phyloP scores from a whole-genome alignment of 768 basidiomycete species.

The Mycena rosella region DNA sequence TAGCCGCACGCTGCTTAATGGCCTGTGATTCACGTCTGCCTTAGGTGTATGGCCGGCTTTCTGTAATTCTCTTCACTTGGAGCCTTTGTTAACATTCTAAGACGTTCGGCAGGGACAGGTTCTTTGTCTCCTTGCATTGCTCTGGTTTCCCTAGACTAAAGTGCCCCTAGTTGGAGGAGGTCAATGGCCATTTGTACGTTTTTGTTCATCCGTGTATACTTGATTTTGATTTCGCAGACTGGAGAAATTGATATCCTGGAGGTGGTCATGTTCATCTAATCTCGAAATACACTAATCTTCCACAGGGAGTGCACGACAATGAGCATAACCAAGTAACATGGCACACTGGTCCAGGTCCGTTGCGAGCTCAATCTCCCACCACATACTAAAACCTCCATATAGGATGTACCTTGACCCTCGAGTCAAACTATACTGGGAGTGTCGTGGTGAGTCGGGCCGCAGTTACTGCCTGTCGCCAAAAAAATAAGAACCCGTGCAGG shows the following conservation, averaged over 20 bases:
- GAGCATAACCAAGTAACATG: conserved; percentile 88
- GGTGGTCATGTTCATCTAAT: neutral
- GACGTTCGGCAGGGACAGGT: conserved; percentile 32
- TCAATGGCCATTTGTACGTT: conserved; percentile 73
- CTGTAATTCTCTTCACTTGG: conserved; percentile 58
- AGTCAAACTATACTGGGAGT: conserved; percentile 71
- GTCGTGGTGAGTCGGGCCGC: conserved; percentile 62
- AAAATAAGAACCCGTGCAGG: conserved; percentile 42
- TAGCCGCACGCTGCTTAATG: conserved; percentile 15
- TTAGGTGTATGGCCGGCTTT: conserved; percentile 88
- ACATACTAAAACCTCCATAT: conserved; percentile 18
- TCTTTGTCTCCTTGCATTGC: conserved; percentile 1
- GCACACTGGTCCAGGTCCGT: conserved; percentile 75
- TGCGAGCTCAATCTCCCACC: neutral
- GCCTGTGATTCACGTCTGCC: conserved; percentile 14
- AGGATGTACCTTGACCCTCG: conserved; percentile 72
- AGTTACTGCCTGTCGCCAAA: neutral
- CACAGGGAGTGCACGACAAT: conserved; percentile 81
- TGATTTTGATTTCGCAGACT: conserved; percentile 22
- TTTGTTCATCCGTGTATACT: conserved; percentile 1
- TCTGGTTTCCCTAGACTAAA: conserved; percentile 12
- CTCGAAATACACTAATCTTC: neutral
- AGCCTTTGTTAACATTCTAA: neutral
- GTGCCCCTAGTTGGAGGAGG: conserved; percentile 59
- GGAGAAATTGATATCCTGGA: conserved; percentile 82